These are phyloP conservation scores for Fagopyrum esculentum DNA, from an alignment of 148 eudicot species.

Conservation along the genomic window DNA sequence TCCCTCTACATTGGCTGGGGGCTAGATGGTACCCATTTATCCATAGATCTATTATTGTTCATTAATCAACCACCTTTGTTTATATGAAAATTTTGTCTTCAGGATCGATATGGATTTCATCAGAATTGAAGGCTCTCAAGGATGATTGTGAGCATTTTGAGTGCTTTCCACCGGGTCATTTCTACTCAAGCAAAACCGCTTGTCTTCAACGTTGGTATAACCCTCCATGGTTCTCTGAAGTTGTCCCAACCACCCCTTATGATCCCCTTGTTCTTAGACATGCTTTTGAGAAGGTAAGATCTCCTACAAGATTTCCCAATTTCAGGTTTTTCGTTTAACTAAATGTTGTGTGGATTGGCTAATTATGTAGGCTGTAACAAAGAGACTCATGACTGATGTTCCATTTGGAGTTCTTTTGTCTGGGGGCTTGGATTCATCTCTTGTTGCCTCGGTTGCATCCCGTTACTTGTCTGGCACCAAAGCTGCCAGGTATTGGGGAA, in stretches of 20 bases:
- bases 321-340: neutral
- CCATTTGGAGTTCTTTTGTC: slow-evolving; percentile 93
- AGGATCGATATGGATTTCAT: slow-evolving; percentile 92
- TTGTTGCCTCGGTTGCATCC: slow-evolving; percentile 74
- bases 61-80: neutral
- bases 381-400: slow-evolving; percentile 92
- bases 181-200: slow-evolving; percentile 69
- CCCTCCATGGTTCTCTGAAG: slow-evolving; percentile 82
- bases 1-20: slow-evolving; percentile 96
- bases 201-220: slow-evolving; percentile 77
- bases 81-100: neutral
- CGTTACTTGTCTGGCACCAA: slow-evolving; percentile 72
- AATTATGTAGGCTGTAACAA: slow-evolving; percentile 57
- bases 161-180: slow-evolving; percentile 82
- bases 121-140: slow-evolving; percentile 74
- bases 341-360: neutral
- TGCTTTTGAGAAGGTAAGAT: slow-evolving; percentile 73
- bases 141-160: slow-evolving; percentile 92
- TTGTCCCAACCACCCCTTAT: slow-evolving; percentile 73
- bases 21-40: slow-evolving; percentile 57
- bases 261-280: slow-evolving; percentile 67
- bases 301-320: neutral
- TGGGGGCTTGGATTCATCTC: slow-evolving; percentile 88
- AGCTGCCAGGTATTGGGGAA: slow-evolving; percentile 81
- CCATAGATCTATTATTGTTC: neutral